phyloP scores from a whole-genome alignment of 164 flowering plant genomes.

The Cinnamomum chago region DNA sequence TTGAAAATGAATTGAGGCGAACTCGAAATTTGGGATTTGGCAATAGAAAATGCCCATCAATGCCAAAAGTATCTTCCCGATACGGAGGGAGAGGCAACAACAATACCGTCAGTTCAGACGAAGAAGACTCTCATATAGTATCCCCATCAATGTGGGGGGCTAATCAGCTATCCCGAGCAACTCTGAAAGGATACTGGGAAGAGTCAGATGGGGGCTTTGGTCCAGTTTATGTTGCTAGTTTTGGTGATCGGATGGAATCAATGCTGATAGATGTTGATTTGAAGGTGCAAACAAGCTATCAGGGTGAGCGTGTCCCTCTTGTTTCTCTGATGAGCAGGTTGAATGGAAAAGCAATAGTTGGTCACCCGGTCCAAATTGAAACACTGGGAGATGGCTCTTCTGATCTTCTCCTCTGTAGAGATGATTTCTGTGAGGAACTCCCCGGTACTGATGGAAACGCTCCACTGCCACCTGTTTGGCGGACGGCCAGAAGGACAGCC shows the following conservation, averaged over 20 bases:
- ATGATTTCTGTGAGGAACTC: slow-evolving; percentile 27
- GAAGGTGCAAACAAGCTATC: slow-evolving; percentile 61
- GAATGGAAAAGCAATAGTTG: slow-evolving; percentile 76
- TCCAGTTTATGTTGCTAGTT: slow-evolving; percentile 31
- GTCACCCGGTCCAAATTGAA: slow-evolving; percentile 78
- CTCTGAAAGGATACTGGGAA: slow-evolving; percentile 45
- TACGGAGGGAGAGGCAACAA: slow-evolving; percentile 14
- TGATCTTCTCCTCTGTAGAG: slow-evolving; percentile 29
- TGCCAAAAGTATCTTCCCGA: slow-evolving; percentile 26
- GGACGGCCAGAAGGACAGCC: slow-evolving; percentile 83
- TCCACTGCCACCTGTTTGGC: slow-evolving; percentile 66
- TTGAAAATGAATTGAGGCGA: slow-evolving; percentile 25
- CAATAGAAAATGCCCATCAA: slow-evolving; percentile 24
- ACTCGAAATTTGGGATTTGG: slow-evolving; percentile 23
- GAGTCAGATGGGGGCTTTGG: slow-evolving; percentile 32
- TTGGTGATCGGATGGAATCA: slow-evolving; percentile 34
- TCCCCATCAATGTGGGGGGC: slow-evolving; percentile 34
- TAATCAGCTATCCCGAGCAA: slow-evolving; percentile 23
- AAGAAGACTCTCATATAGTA: slow-evolving; percentile 20
- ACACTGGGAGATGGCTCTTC: slow-evolving; percentile 53
- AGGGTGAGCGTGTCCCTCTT: slow-evolving; percentile 69
- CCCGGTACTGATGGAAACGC: slow-evolving; percentile 31
- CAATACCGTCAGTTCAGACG: slow-evolving; percentile 35
- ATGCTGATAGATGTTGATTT: slow-evolving; percentile 71
- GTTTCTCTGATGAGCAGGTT: slow-evolving; percentile 75